Conservation (phyloP, 1,284 basidiomycete genomes). For the Schizophyllum commune region DNA sequence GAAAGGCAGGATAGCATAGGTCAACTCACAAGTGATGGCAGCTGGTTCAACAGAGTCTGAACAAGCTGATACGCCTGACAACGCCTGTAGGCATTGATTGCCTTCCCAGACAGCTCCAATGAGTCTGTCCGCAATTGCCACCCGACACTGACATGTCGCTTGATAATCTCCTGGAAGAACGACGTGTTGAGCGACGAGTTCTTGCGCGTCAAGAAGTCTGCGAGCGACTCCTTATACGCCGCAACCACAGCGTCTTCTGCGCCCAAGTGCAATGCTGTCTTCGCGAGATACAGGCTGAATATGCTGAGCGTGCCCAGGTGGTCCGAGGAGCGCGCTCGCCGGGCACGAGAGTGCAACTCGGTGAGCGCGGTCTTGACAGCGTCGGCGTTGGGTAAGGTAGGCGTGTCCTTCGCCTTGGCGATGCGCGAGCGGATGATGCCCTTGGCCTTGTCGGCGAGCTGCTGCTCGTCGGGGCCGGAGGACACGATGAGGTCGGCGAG, state of each 20-base stretch:
- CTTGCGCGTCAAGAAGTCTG: constrained; percentile 79
- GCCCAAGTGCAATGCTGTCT: constrained; percentile 41
- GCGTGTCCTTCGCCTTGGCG: constrained; percentile 67
- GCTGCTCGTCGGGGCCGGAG: constrained; percentile 69
- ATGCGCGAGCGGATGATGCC: constrained; percentile 73
- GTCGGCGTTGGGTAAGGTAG: constrained; percentile 40
- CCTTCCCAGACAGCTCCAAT: constrained; percentile 43
- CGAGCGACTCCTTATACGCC: constrained; percentile 62
- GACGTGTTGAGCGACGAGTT: constrained; percentile 64
- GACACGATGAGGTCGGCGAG: constrained; percentile 67
- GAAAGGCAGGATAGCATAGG: neutral
- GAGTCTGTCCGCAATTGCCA: constrained; percentile 65
- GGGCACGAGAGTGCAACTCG: constrained; percentile 70
- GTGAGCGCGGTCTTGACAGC: constrained; percentile 44
- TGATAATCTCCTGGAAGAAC: constrained; percentile 79
- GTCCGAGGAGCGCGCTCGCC: constrained; percentile 61
- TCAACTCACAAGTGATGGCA: constrained; percentile 44
- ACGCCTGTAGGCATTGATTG: constrained; percentile 71
- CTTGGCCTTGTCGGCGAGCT: constrained; percentile 80
- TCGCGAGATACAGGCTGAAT: constrained; percentile 69
- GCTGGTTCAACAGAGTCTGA: constrained; percentile 55
- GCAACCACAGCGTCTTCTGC: constrained; percentile 38
- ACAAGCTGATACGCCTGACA: constrained; percentile 72
- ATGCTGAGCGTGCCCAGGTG: constrained; percentile 56
- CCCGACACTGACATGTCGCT: constrained; percentile 57